Evolutionary conservation across 2,329 filamentous ascomycete genomes (phyloP), one percentile per base, ranked within the genome.

Genomic region (Neurospora sp.): DNA sequence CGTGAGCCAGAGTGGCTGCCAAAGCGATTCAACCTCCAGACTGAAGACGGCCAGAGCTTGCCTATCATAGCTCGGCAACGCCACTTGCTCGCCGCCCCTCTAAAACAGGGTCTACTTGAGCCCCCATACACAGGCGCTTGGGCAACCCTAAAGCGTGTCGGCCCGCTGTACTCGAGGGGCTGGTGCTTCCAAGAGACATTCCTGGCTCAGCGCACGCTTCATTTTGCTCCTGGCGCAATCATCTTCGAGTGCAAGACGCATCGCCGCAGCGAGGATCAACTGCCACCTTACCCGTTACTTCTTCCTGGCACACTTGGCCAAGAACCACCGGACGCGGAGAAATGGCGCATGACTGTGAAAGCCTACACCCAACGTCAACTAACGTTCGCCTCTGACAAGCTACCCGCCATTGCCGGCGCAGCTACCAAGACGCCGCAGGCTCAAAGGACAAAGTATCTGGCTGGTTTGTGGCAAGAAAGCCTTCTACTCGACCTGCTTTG

Each of bases 361-460:
- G 68, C 69, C 33, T 72, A 72, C 40, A 70, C 67, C 4, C 39
- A 43, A 23, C 39, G 69, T 17, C 42, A 68, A 42, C 68, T 72
- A 13, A 66, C 66, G 3, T 7, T 69, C 6, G 28, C 52, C 40
- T 38, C 52, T 8, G 71, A 72, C 66, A 66, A 52, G 38, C 62
- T 72, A n/a, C 71, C 68, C 33, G 71, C 71, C 46, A 72, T 72
- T 38, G 69, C 62, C 17, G 71, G 69, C 17, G 58, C 71, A 28
- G 71, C 71, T 38, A 33, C 40, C 9, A 68, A 72, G 38, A 38
- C 71, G 58, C 38, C 17, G 33, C 40, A 67, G 42, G 19, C 68
- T 15, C 67, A 68, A 11, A 62, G 62, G 1, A 40, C 66, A 43
- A 46, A 28, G 10, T 72, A 72, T 42, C 62, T 40, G n/a, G 71